Evolutionary conservation across 2,329 filamentous ascomycete genomes (phyloP), one percentile per base, ranked within the genome.

Genomic region (Macrophomina phaseolina): DNA sequence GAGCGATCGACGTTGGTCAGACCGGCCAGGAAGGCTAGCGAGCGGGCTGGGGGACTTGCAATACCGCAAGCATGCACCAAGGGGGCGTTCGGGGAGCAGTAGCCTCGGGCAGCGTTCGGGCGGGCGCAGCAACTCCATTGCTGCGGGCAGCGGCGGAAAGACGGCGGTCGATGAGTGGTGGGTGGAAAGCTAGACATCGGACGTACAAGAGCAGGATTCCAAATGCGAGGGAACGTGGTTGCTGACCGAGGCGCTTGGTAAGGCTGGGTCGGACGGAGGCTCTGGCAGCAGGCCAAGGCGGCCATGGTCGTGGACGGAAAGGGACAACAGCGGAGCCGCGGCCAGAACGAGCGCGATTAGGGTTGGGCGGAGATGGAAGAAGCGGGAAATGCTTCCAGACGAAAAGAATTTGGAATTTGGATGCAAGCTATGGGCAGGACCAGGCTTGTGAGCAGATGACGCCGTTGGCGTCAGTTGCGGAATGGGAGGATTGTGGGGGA

Each of bases 331-430:
- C 42, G 42, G 42, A 45, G 16, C 9, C 11, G 2, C 42, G 42
- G 12, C 18, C 9, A 45, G 42, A 16, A 14, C 16, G 42, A 45
- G 42, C 42, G 42, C 6, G 42, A 45, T 45, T 45, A 45, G 12
- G 16, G 42, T 45, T 45, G 12, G 42, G 42, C 42, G 42, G 42
- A 45, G 42, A 5, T 45, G 11, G 42, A 45, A 14, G 42, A 45
- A 34, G 49, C 49, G 28, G 49, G 28, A 52, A 52, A 30, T 7
- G 49, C 28, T 51, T 34, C 28, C 28, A 52, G 12, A 34, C 28
- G 49, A 32, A 45, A 23, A 45, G 14, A 18, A 60, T 60, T 60
- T 60, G 55, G 55, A 60, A 60, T 60, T 60, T 45, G 38, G 55
- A 38, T n/a, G 34, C 23, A 38, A 60, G 55, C 55, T 45, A 6